Evolutionary conservation across 78 protist genomes (phyloP).

Genomic region (Chrysochromulina parva): DNA sequence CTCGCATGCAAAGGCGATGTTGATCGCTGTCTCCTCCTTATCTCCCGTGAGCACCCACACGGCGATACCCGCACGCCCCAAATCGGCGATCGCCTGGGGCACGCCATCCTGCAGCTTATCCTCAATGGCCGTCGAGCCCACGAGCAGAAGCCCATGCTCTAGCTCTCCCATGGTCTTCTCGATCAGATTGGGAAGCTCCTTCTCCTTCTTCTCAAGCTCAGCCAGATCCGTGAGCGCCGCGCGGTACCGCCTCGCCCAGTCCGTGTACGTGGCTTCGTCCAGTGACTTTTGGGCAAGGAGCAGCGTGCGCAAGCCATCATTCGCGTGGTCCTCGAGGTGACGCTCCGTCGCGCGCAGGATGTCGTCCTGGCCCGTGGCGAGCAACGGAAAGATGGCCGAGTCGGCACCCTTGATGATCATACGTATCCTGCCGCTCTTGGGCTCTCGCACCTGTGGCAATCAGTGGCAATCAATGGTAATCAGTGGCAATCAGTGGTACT

Average conservation of each 20-base stretch:
- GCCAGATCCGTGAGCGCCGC: conserved; percentile 24
- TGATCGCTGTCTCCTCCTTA: conserved; percentile 96
- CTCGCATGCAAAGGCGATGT: conserved; percentile 89
- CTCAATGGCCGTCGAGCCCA: conserved; percentile 90
- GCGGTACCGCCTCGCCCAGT: conserved; percentile 34
- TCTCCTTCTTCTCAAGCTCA: conserved; percentile 4
- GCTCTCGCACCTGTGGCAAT: too few relatives aligned
- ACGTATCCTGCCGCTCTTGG: too few relatives aligned
- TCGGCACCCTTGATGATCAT: background rate
- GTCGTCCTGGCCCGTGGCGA: background rate
- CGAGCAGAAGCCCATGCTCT: conserved; percentile 66
- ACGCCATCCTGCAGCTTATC: conserved; percentile 93
- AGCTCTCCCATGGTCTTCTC: conserved; percentile 30
- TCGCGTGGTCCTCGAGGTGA: background rate
- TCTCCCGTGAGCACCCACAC: conserved; percentile 98
- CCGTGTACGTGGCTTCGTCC: conserved; percentile 49
- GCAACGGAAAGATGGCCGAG: background rate
- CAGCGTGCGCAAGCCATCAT: conserved; percentile 36
- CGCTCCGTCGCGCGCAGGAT: background rate
- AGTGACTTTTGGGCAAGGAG: conserved; percentile 66
- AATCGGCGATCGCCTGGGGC: conserved; percentile 45
- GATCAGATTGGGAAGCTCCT: conserved; percentile 18
- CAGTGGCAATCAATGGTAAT: too few relatives aligned
- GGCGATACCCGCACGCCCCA: conserved; percentile 42
- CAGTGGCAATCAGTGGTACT: too few relatives aligned